Percentiles rank a stretch among this genome's conserved stretches.
Evolutionary conservation across 306 rosid species (phyloP).

Genomic region (Fagus crenata): DNA sequence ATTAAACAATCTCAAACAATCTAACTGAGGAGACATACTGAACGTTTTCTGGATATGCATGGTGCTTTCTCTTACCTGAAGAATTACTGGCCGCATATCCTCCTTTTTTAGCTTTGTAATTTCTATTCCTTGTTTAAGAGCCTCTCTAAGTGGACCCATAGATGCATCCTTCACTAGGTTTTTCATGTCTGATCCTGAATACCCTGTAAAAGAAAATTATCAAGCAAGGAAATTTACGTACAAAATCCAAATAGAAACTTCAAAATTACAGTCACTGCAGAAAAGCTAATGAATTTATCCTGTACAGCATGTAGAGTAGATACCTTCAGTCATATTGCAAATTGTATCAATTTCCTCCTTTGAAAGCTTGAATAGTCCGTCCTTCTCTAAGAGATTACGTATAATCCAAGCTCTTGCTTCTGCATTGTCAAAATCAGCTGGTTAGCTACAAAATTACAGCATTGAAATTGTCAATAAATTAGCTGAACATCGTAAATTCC

Average conservation of each 20-base stretch:
- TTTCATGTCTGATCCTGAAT: constrained; percentile 96
- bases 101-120: constrained; percentile 67
- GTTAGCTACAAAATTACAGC: constrained; percentile 27
- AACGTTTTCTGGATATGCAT: constrained; percentile 1
- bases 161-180: constrained; percentile 92
- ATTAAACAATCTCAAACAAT: constrained; percentile 7
- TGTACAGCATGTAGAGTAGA: constrained; percentile 7
- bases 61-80: constrained; percentile 50
- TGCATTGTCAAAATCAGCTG: constrained; percentile 35
- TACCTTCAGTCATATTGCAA: constrained; percentile 79
- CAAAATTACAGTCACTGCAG: background rate
- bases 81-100: constrained; percentile 74
- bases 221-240: constrained; percentile 8
- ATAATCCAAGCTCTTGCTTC: constrained; percentile 89
- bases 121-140: constrained; percentile 67
- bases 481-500: constrained; percentile 25
- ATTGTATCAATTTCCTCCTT: constrained; percentile 61
- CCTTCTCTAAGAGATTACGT: constrained; percentile 72
- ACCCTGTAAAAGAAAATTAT: constrained; percentile 49
- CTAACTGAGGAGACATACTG: constrained; percentile 9
- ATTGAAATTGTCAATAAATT: constrained; percentile 16
- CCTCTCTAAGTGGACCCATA: constrained; percentile 97
- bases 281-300: constrained; percentile 27
- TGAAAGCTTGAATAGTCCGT: constrained; percentile 68
- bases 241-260: constrained; percentile 20